Evolutionary conservation across 2,329 filamentous ascomycete genomes (phyloP), one percentile per base, ranked within the genome.

Genomic region (Tolypocladium paradoxum): DNA sequence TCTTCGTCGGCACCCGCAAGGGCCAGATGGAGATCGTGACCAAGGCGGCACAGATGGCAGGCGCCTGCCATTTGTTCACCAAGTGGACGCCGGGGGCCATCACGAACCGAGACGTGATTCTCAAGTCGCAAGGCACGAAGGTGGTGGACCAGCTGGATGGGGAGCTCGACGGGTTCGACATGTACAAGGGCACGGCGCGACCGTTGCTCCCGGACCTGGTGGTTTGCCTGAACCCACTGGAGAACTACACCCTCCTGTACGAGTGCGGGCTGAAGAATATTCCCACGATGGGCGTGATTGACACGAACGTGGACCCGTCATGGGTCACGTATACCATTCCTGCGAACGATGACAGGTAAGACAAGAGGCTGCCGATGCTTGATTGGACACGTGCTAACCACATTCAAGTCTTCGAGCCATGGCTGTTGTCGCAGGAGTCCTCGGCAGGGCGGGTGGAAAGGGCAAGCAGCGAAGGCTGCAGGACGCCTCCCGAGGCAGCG

Each of bases 311-410:
- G 2, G 88, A 97, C 70, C 89, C 93, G 0, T 89, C 89, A 0
- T 92, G 88, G 82, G 90, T 97, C 50, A 97, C 93, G 4, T 99
- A 99, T 67, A 88, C 88, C 16, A 96, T 99, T 61, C 93, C 93
- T 2, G 90, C 90, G 50, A 99, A 99, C 68, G 93, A 99, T 66
- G 93, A 99, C 76, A 90, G 85, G 86, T 89, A 68, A 65, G 76
- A 67, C 47, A 37, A 6, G 18, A 7, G 5, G 22, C 16, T 16
- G 33, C 5, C 22, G 9, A 20, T 11, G 4, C 11, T 24, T 8
- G 7, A 12, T 14, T 8, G 48, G 31, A 33, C 31, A 33, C 11
- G 29, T 52, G 45, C 66, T 73, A 60, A 69, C 53, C 20, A 34
- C 31, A 12, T 37, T 1, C 1, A 50, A 95, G 90, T 81, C 71